Conservation (phyloP, 192 early-diverging fungal species). For the Piromyces finnis region DNA sequence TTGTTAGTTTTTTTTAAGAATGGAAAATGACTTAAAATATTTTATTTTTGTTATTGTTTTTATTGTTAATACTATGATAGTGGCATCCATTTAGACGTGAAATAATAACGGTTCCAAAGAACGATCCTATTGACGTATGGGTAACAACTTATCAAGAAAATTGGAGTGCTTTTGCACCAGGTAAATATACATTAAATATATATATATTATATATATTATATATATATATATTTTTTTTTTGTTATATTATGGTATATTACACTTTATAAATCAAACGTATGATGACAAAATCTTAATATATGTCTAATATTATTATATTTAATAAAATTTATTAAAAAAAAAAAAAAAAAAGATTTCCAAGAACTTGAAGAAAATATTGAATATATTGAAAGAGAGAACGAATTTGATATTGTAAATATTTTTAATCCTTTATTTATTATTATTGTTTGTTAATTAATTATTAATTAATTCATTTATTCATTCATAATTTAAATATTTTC, state of each 20-base stretch:
- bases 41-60: background rate
- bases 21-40: background rate
- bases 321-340: background rate
- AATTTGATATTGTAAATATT: slow-evolving; percentile 59
- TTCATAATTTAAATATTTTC: no score
- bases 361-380: slow-evolving; percentile 91
- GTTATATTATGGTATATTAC: background rate
- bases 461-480: no score
- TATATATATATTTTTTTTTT: background rate
- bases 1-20: no score
- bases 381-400: slow-evolving; percentile 81
- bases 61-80: slow-evolving; percentile 7
- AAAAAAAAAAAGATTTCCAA: slow-evolving; percentile 36
- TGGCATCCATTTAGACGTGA: slow-evolving; percentile 79
- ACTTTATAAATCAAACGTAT: no score
- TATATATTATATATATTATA: background rate
- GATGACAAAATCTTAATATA: no score
- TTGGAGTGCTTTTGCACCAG: slow-evolving; percentile 85
- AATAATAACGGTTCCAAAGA: slow-evolving; percentile 60
- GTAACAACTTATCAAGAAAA: slow-evolving; percentile 56
- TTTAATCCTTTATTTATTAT: no score
- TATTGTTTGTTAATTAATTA: no score
- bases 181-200: slow-evolving; percentile 5
- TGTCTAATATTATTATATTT: no score
- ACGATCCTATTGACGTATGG: slow-evolving; percentile 81